These are phyloP conservation scores for Westerdykella aurantiaca DNA, from an alignment of 2,329 filamentous ascomycete species.

Conservation along the genomic window DNA sequence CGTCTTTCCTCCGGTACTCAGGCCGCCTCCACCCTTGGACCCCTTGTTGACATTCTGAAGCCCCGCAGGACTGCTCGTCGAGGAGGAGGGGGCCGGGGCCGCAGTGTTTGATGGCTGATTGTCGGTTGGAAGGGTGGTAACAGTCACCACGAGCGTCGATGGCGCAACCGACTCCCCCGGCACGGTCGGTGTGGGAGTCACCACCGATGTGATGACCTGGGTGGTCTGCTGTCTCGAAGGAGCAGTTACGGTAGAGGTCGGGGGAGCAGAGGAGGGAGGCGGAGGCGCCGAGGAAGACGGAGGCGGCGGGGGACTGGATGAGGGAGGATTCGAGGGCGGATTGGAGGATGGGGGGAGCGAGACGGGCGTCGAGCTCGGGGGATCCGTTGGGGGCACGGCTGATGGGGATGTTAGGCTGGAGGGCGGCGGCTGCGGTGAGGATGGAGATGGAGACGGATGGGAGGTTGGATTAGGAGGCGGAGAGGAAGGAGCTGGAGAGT, in stretches of 20 bases:
- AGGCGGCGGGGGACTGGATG: slow-evolving; percentile 4
- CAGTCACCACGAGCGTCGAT: slow-evolving; percentile 8
- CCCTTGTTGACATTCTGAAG: slow-evolving; percentile 10
- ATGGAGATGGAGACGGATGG: background rate
- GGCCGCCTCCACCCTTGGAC: slow-evolving; percentile 34
- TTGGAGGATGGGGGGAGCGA: slow-evolving; percentile 3
- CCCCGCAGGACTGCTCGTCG: slow-evolving; percentile 4
- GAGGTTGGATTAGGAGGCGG: background rate
- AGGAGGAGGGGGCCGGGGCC: slow-evolving; percentile 9
- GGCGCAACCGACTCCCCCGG: slow-evolving; percentile 14
- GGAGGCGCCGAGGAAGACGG: slow-evolving; percentile 7
- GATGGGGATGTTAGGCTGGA: slow-evolving; percentile 3
- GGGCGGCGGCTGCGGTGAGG: slow-evolving; percentile 1
- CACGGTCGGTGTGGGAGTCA: slow-evolving; percentile 17
- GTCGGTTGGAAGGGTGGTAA: slow-evolving; percentile 1
- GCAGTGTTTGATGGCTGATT: background rate
- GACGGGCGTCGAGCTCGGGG: slow-evolving; percentile 6
- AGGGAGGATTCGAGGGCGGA: slow-evolving; percentile 26
- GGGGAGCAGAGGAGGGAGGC: slow-evolving; percentile 7
- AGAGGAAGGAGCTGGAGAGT: slow-evolving; percentile 8
- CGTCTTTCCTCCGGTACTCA: slow-evolving; percentile 64
- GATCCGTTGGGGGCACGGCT: slow-evolving; percentile 5
- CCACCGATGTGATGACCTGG: slow-evolving; percentile 15
- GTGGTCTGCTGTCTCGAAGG: slow-evolving; percentile 17
- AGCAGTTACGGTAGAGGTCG: slow-evolving; percentile 19